These are phyloP conservation scores for Triticum dicoccoides DNA, from an alignment of 176 grass and related monocot genomes.

Conservation along the genomic window DNA sequence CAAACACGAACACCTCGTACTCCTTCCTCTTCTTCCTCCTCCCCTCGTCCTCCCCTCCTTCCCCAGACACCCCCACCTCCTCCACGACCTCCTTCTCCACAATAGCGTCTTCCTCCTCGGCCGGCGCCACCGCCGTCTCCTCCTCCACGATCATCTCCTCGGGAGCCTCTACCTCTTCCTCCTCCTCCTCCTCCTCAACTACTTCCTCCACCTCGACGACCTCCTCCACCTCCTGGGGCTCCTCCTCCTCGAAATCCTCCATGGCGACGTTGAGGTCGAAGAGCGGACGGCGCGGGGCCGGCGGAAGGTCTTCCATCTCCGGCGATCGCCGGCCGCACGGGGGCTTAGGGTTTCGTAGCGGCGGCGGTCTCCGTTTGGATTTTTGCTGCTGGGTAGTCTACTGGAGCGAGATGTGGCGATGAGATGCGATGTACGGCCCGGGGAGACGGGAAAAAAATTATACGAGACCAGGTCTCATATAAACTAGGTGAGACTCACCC, in stretches of 20 bases:
- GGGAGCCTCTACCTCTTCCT: neutral
- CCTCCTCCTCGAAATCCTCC: conserved; percentile 31
- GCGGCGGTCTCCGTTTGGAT: neutral
- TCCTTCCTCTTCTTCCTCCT: conserved; percentile 30
- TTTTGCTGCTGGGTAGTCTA: neutral
- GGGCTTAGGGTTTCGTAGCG: conserved; percentile 41
- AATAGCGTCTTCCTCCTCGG: conserved; percentile 1
- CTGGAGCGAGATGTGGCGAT: neutral
- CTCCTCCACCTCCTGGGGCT: neutral
- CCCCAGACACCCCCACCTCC: neutral
- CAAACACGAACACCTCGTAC: conserved; percentile 46
- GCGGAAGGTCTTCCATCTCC: conserved; percentile 29
- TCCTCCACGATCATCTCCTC: conserved; percentile 17
- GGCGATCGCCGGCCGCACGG: neutral
- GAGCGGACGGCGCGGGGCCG: conserved; percentile 19
- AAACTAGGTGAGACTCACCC: too few relatives aligned
- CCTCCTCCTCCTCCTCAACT: neutral
- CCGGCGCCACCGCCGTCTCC: neutral
- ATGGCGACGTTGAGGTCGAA: conserved; percentile 60
- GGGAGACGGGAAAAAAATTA: neutral
- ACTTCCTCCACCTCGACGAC: conserved; percentile 3
- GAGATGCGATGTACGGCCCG: conserved; percentile 15
- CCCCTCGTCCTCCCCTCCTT: neutral
- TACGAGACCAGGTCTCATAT: too few relatives aligned
- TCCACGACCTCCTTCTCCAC: neutral